A percentile compares a stretch with the other conserved stretches of the same genome.
Conservation (phyloP, 2,329 filamentous ascomycete genomes). For the Cladosporium colombiae region DNA sequence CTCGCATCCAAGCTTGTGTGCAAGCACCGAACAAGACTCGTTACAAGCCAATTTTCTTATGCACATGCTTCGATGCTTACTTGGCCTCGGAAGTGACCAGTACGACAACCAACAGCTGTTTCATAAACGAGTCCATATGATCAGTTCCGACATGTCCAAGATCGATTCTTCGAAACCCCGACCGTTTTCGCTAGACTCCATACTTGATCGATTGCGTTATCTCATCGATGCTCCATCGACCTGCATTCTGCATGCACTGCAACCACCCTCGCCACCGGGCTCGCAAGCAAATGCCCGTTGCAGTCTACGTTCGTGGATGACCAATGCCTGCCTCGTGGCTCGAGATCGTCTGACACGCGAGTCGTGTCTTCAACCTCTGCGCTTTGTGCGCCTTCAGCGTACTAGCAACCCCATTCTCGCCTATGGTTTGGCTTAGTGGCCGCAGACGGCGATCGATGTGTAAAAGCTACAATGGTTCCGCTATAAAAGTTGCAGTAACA, state of each 20-base stretch:
- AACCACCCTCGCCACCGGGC: background rate
- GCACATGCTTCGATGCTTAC: background rate
- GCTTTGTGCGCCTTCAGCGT: background rate
- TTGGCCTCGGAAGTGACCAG: background rate
- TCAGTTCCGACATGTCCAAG: background rate
- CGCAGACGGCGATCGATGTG: background rate
- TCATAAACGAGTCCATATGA: background rate
- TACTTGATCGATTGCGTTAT: background rate
- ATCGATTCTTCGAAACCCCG: background rate
- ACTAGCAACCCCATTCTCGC: background rate
- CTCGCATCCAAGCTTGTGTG: background rate
- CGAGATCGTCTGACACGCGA: background rate
- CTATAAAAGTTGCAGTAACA: conserved; percentile 1
- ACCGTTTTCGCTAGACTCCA: background rate
- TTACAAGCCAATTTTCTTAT: background rate
- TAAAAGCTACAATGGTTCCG: background rate
- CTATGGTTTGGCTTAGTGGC: background rate
- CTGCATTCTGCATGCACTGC: background rate
- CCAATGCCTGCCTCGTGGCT: background rate
- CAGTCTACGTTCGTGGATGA: background rate
- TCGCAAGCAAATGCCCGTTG: background rate
- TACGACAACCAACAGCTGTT: background rate
- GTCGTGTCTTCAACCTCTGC: background rate
- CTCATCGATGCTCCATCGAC: background rate
- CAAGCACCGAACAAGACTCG: background rate